Evolutionary conservation across 768 basidiomycete genomes (phyloP).

Genomic region (Serpula lacrymans): DNA sequence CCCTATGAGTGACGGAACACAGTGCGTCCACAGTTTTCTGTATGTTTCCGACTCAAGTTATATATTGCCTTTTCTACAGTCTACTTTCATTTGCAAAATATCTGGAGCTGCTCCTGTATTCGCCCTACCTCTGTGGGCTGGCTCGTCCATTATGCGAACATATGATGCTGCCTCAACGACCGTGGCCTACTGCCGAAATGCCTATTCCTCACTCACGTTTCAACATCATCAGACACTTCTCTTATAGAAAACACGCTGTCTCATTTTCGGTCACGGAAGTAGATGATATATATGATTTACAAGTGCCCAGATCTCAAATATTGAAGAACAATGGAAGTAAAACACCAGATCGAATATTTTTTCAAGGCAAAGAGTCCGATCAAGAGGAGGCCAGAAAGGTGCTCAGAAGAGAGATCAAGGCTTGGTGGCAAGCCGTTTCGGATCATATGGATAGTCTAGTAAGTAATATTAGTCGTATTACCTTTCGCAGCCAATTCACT

Average conservation of each 20-base stretch:
- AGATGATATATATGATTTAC: conserved; percentile 59
- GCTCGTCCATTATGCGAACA: conserved; percentile 47
- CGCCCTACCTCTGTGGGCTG: conserved; percentile 31
- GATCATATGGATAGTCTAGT: conserved; percentile 62
- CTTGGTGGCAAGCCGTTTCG: conserved; percentile 64
- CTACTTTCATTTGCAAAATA: conserved; percentile 57
- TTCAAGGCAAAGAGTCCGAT: conserved; percentile 2
- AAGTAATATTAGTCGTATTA: conserved; percentile 15
- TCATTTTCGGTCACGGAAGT: conserved; percentile 44
- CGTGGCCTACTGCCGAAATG: no score
- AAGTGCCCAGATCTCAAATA: conserved; percentile 59
- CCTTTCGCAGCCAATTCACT: neutral
- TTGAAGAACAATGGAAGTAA: conserved; percentile 20
- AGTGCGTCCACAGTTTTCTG: conserved; percentile 35
- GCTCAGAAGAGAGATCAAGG: conserved; percentile 57
- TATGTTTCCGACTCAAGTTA: conserved; percentile 1
- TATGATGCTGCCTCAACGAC: conserved; percentile 28
- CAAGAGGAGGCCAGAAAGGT: conserved; percentile 41
- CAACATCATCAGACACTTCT: conserved; percentile 42
- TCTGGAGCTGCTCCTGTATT: conserved; percentile 51
- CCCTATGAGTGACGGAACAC: conserved; percentile 46
- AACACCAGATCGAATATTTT: conserved; percentile 4
- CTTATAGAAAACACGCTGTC: conserved; percentile 31
- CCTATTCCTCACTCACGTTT: conserved; percentile 23
- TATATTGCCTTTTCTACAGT: conserved; percentile 23